A percentile compares a stretch with the other conserved stretches of the same genome.
phyloP scores from a whole-genome alignment of 2,329 filamentous ascomycete species.

The Colletotrichum siamense region DNA sequence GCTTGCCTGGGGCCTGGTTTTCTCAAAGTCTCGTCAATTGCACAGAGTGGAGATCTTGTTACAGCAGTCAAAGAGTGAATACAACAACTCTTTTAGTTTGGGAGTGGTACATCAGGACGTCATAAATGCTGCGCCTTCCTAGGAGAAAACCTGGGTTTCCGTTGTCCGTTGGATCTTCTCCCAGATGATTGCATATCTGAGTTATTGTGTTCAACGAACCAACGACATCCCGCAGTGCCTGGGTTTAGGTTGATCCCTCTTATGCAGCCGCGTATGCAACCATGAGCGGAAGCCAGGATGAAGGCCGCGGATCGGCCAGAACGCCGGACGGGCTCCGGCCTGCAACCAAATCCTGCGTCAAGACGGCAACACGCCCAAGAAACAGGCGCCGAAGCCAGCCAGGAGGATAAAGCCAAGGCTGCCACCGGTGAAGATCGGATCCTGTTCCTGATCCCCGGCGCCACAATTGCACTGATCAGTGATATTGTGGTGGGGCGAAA shows the following conservation, averaged over 20 bases:
- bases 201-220: not conserved
- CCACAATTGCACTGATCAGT: not conserved
- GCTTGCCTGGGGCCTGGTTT: not conserved
- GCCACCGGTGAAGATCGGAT: not conserved
- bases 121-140: not conserved
- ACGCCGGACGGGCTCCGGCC: not conserved
- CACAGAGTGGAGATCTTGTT: not conserved
- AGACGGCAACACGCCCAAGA: not conserved
- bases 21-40: not conserved
- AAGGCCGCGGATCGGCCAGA: not conserved
- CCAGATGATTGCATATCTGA: not conserved
- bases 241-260: not conserved
- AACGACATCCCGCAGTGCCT: not conserved
- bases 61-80: not conserved
- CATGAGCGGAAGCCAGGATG: constrained; percentile 3
- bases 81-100: not conserved
- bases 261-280: not conserved
- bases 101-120: not conserved
- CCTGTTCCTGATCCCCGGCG: not conserved
- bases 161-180: not conserved
- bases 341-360: not conserved
- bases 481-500: not conserved
- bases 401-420: not conserved
- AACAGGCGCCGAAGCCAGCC: not conserved
- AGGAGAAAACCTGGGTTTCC: not conserved